These are phyloP conservation scores for Xylaria cubensis DNA, from an alignment of 495 filamentous ascomycete species.

Conservation along the genomic window DNA sequence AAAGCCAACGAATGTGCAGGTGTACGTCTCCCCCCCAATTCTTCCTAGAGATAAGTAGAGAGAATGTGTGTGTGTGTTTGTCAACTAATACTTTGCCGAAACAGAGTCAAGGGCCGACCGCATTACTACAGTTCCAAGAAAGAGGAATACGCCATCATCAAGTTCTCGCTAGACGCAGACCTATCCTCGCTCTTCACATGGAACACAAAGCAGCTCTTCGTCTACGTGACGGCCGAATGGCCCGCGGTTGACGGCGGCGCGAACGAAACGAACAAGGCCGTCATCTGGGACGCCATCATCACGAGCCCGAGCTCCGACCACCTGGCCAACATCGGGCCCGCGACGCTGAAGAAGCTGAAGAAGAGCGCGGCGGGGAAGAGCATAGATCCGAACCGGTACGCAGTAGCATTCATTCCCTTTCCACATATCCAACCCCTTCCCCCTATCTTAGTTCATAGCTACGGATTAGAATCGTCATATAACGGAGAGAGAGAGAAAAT, in stretches of 20 bases:
- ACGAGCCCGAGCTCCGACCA: constrained; percentile 67
- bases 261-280: constrained; percentile 69
- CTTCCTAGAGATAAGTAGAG: background rate
- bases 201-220: constrained; percentile 99
- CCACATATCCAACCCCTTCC: too few relatives aligned
- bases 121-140: constrained; percentile 92
- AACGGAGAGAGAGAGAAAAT: too few relatives aligned
- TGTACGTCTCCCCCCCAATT: constrained; percentile 63
- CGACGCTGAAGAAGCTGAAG: constrained; percentile 58
- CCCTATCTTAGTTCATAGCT: too few relatives aligned
- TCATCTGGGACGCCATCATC: constrained; percentile 97
- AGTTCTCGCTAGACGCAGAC: constrained; percentile 88
- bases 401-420: background rate
- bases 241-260: constrained; percentile 53
- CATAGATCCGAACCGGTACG: constrained; percentile 58
- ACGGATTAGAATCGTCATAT: too few relatives aligned
- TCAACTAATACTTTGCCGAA: background rate
- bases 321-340: constrained; percentile 58
- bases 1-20: constrained; percentile 78
- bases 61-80: background rate
- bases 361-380: constrained; percentile 58
- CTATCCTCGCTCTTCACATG: constrained; percentile 93
- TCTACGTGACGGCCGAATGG: constrained; percentile 91
- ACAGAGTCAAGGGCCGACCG: constrained; percentile 82
- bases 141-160: constrained; percentile 93